Percentiles rank a stretch among this genome's conserved stretches.
Conservation (phyloP, 1,139 yeast species). For the Hemisphaericaspora xylanilytica region DNA sequence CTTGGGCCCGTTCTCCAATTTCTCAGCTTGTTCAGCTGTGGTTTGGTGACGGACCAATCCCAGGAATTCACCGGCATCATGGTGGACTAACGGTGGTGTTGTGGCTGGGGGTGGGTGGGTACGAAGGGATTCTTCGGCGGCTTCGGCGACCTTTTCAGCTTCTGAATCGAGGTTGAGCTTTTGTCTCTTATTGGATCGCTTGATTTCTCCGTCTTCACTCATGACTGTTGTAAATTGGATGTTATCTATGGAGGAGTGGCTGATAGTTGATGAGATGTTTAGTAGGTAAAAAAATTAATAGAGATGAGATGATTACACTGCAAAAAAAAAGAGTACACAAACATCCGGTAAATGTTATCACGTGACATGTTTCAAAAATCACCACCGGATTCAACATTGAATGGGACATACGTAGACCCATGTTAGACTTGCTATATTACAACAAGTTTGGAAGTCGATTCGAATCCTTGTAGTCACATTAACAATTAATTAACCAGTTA, state of each 20-base stretch:
- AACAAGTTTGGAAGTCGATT: too few relatives aligned
- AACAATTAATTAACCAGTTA: too few relatives aligned
- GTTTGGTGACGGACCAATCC: constrained; percentile 62
- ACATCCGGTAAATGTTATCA: too few relatives aligned
- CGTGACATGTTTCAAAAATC: too few relatives aligned
- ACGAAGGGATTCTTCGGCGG: constrained; percentile 46
- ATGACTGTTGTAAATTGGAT: neutral
- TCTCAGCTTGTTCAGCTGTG: constrained; percentile 67
- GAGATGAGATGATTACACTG: too few relatives aligned
- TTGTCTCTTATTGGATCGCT: constrained; percentile 17
- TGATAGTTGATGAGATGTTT: too few relatives aligned
- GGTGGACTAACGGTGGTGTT: constrained; percentile 21
- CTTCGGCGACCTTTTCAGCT: constrained; percentile 24
- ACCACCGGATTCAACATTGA: too few relatives aligned
- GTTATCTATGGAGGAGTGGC: neutral
- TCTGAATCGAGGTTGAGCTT: constrained; percentile 20
- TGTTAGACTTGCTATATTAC: too few relatives aligned
- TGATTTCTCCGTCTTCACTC: constrained; percentile 12
- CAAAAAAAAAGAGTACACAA: too few relatives aligned
- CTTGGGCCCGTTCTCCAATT: constrained; percentile 56
- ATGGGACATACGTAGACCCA: too few relatives aligned
- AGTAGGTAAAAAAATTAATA: too few relatives aligned
- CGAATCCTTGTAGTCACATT: too few relatives aligned
- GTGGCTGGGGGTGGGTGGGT: constrained; percentile 35
- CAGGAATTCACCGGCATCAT: constrained; percentile 57